Conservation (phyloP, 208 protist genomes). For the Crithidia fasciculata region DNA sequence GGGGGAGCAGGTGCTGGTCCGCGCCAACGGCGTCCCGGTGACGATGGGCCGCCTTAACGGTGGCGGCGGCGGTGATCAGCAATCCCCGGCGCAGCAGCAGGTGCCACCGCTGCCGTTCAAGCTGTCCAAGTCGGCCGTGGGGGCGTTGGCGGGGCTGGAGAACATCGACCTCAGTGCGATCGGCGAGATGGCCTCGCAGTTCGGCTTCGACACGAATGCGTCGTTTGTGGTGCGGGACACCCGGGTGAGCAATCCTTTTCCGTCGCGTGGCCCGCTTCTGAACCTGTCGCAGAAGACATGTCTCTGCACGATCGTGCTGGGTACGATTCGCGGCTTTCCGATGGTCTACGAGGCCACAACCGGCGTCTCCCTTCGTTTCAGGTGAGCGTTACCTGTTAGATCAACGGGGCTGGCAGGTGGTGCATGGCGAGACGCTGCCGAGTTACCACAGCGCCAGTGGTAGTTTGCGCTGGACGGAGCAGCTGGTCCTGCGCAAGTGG, state of each 20-base stretch:
- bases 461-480: conserved; percentile 80
- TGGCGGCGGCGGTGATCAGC: background rate
- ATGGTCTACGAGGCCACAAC: conserved; percentile 83
- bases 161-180: conserved; percentile 18
- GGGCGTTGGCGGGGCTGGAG: conserved; percentile 16
- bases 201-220: conserved; percentile 54
- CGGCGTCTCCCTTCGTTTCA: conserved; percentile 83
- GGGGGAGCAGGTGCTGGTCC: conserved; percentile 75
- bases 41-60: conserved; percentile 41
- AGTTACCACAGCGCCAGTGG: conserved; percentile 89
- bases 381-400: conserved; percentile 86
- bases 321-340: conserved; percentile 84
- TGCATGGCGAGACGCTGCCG: conserved; percentile 79
- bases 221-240: conserved; percentile 64
- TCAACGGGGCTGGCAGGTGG: conserved; percentile 84
- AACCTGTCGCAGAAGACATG: conserved; percentile 86
- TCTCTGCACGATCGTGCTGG: conserved; percentile 79
- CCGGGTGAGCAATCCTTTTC: conserved; percentile 29
- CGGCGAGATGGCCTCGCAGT: conserved; percentile 35
- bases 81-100: background rate
- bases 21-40: conserved; percentile 76
- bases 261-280: conserved; percentile 61
- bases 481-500: conserved; percentile 87
- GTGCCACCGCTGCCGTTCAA: conserved; percentile 1
- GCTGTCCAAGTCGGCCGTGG: conserved; percentile 2